Conservation (phyloP, 306 rosid species). For the Fagus sylvatica region DNA sequence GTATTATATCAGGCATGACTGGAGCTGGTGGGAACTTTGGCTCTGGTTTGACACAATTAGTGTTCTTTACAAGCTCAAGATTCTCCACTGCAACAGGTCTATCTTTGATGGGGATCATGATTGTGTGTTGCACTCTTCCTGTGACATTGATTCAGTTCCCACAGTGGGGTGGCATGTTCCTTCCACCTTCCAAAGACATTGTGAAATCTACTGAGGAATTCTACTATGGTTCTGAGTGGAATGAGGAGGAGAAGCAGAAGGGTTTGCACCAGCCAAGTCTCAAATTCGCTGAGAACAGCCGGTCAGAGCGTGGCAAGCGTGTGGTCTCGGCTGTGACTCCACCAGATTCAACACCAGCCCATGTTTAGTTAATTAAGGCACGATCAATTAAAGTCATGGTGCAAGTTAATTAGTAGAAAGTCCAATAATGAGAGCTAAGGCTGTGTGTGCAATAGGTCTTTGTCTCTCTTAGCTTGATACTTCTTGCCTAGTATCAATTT, state of each 20-base stretch:
- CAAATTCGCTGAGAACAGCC: conserved; percentile 85
- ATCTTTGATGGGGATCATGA: conserved; percentile 76
- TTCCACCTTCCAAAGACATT: conserved; percentile 59
- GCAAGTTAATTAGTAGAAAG: background rate
- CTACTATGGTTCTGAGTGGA: conserved; percentile 79
- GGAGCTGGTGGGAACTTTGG: conserved; percentile 96
- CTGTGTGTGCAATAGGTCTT: too few species aligned
- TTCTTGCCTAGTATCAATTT: too few species aligned
- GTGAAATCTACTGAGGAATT: conserved; percentile 53
- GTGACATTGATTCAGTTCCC: conserved; percentile 78
- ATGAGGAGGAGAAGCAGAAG: conserved; percentile 59
- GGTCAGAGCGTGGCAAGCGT: conserved; percentile 80
- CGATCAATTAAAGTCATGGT: background rate
- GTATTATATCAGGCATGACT: conserved; percentile 71
- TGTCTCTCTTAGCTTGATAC: too few species aligned
- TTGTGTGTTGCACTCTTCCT: conserved; percentile 70
- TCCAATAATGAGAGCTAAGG: conserved; percentile 4
- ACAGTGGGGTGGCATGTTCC: conserved; percentile 91
- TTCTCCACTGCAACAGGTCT: conserved; percentile 59
- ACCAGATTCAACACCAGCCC: conserved; percentile 59
- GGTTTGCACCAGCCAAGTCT: conserved; percentile 66
- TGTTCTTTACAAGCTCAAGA: conserved; percentile 60
- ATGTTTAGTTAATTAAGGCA: conserved; percentile 28
- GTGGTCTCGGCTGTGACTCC: conserved; percentile 70
- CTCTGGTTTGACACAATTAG: conserved; percentile 71